phyloP scores from a whole-genome alignment of 352 stramenopile genomes.

The Globisporangium spiculum region DNA sequence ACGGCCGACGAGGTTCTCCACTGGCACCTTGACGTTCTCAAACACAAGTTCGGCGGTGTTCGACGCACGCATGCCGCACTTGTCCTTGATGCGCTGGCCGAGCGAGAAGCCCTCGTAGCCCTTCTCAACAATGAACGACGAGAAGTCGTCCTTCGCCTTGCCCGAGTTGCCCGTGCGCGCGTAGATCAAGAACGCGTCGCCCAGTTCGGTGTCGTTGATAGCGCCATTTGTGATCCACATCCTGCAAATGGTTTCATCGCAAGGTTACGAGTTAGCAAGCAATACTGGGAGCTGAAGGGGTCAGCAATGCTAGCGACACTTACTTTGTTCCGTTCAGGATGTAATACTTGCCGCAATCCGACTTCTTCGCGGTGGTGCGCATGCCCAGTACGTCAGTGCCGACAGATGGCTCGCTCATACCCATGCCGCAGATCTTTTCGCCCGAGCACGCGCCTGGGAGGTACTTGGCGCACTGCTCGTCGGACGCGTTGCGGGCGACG shows the following conservation, averaged over 20 bases:
- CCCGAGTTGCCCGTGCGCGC: slow-evolving; percentile 90
- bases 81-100: slow-evolving; percentile 98
- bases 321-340: slow-evolving; percentile 87
- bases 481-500: slow-evolving; percentile 86
- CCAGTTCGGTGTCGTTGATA: slow-evolving; percentile 92
- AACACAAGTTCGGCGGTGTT: slow-evolving; percentile 99
- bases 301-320: slow-evolving; percentile 6
- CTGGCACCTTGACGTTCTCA: slow-evolving; percentile 94
- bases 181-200: slow-evolving; percentile 98
- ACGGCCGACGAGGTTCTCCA: slow-evolving; percentile 90
- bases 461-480: slow-evolving; percentile 86
- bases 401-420: slow-evolving; percentile 98
- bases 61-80: slow-evolving; percentile 96
- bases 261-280: not conserved
- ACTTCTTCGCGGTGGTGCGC: slow-evolving; percentile 91
- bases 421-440: slow-evolving; percentile 97
- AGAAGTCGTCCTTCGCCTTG: slow-evolving; percentile 90
- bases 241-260: slow-evolving; percentile 22
- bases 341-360: slow-evolving; percentile 88
- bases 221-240: slow-evolving; percentile 99
- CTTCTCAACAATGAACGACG: slow-evolving; percentile 98
- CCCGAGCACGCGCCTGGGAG: slow-evolving; percentile 92
- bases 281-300: not conserved
- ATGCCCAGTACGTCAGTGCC: slow-evolving; percentile 96
- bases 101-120: slow-evolving; percentile 95